phyloP scores from a whole-genome alignment of 805 yeast genomes.

The Myxozyma mucilagina region DNA sequence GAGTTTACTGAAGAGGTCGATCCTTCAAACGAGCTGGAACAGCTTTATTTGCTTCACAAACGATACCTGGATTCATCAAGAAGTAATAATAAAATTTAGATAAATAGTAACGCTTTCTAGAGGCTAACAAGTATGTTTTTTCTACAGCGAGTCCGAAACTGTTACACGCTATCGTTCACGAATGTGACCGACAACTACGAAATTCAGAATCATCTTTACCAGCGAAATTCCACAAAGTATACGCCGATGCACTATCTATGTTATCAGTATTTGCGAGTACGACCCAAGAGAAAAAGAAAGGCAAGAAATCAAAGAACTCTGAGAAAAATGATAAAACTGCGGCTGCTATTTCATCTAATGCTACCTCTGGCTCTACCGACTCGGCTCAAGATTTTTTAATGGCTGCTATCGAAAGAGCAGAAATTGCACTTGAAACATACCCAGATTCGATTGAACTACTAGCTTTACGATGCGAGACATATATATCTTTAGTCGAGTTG shows the following conservation, averaged over 20 bases:
- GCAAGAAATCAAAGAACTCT: constrained; percentile 32
- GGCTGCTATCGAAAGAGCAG: constrained; percentile 70
- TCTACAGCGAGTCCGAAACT: constrained; percentile 33
- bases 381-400: constrained; percentile 58
- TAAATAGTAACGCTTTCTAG: too few relatives aligned
- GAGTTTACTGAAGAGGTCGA: constrained; percentile 70
- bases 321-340: constrained; percentile 15
- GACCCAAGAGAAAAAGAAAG: constrained; percentile 23
- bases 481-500: constrained; percentile 48
- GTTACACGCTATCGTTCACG: constrained; percentile 79
- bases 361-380: constrained; percentile 35
- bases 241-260: constrained; percentile 58
- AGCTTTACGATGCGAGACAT: constrained; percentile 54
- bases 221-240: constrained; percentile 63
- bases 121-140: not conserved
- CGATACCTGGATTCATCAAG: constrained; percentile 58
- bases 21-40: constrained; percentile 77
- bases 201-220: constrained; percentile 37
- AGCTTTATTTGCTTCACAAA: constrained; percentile 69
- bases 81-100: constrained; percentile 39
- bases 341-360: not conserved
- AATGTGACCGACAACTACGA: constrained; percentile 73
- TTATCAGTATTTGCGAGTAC: constrained; percentile 38
- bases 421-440: constrained; percentile 54
- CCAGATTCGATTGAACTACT: constrained; percentile 50